phyloP scores from a whole-genome alignment of 1,284 basidiomycete genomes.

The Mrakiaceae sp. region DNA sequence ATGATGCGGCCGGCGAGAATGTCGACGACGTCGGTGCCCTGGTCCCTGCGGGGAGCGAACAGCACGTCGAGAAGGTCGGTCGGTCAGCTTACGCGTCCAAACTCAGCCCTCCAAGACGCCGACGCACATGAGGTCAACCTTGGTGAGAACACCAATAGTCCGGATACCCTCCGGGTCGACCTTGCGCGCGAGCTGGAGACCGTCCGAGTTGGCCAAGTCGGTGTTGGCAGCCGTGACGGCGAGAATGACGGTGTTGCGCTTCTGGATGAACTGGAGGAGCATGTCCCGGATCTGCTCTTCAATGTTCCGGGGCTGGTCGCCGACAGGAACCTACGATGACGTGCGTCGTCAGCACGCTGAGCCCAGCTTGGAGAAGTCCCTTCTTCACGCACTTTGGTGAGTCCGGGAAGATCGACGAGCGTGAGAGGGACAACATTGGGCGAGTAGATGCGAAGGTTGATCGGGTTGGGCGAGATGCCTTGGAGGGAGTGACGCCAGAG shows the following conservation, averaged over 20 bases:
- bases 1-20: constrained; percentile 93
- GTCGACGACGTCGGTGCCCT: constrained; percentile 94
- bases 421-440: constrained; percentile 95
- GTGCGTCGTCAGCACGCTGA: background rate
- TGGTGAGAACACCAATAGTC: constrained; percentile 95
- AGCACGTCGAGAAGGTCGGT: background rate
- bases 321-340: constrained; percentile 58
- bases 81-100: background rate
- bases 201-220: constrained; percentile 97
- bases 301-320: constrained; percentile 94
- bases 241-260: constrained; percentile 69
- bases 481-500: background rate
- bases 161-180: constrained; percentile 90
- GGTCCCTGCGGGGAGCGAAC: constrained; percentile 50
- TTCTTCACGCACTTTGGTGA: constrained; percentile 57
- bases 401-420: constrained; percentile 88
- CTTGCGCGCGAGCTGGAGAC: constrained; percentile 88
- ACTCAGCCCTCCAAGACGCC: background rate
- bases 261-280: constrained; percentile 90
- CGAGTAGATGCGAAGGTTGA: constrained; percentile 93
- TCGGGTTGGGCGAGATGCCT: constrained; percentile 89
- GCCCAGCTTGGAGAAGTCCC: too few relatives aligned
- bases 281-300: constrained; percentile 97
- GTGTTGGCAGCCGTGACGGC: constrained; percentile 94
- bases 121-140: constrained; percentile 88